Conservation (phyloP, 108 stramenopile genomes). For the Nitzschia inconspicua region DNA sequence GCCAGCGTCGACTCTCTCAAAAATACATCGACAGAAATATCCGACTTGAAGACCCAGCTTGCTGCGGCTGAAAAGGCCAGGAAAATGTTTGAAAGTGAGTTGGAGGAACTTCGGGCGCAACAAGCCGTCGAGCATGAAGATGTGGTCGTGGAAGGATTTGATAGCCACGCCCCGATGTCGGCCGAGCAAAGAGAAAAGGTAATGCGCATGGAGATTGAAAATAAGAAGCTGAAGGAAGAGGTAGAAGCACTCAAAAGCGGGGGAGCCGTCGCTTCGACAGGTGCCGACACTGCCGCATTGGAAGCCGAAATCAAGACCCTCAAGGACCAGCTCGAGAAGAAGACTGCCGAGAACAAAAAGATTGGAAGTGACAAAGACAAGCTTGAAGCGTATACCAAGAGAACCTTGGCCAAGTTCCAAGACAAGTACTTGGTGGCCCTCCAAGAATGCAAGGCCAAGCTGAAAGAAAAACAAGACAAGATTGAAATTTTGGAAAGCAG, state of each 20-base stretch:
- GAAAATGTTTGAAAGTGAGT: conserved; percentile 77
- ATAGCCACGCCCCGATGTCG: conserved; percentile 17
- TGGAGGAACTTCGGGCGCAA: conserved; percentile 70
- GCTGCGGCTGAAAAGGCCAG: conserved; percentile 66
- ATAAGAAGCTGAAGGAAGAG: conserved; percentile 62
- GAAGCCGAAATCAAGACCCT: conserved; percentile 23
- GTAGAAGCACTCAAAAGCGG: conserved; percentile 42
- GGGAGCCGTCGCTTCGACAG: conserved; percentile 3
- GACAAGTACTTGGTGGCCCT: conserved; percentile 93
- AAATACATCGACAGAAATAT: conserved; percentile 52
- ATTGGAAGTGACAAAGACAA: conserved; percentile 88
- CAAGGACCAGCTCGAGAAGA: conserved; percentile 65
- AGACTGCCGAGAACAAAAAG: conserved; percentile 74
- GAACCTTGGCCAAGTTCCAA: conserved; percentile 90
- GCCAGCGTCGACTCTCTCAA: conserved; percentile 39
- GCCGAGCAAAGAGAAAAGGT: conserved; percentile 48
- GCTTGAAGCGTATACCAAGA: conserved; percentile 91
- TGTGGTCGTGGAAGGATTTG: conserved; percentile 38
- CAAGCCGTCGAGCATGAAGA: conserved; percentile 52
- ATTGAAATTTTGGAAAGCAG: conserved; percentile 68
- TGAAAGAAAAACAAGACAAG: conserved; percentile 90
- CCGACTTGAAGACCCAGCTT: conserved; percentile 57
- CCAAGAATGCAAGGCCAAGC: conserved; percentile 87
- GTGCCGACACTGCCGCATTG: conserved; percentile 1
- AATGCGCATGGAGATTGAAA: conserved; percentile 76